Percentiles rank a stretch among this genome's conserved stretches.
Evolutionary conservation across 2,329 filamentous ascomycete species (phyloP).

Genomic region (Aureobasidium musti): DNA sequence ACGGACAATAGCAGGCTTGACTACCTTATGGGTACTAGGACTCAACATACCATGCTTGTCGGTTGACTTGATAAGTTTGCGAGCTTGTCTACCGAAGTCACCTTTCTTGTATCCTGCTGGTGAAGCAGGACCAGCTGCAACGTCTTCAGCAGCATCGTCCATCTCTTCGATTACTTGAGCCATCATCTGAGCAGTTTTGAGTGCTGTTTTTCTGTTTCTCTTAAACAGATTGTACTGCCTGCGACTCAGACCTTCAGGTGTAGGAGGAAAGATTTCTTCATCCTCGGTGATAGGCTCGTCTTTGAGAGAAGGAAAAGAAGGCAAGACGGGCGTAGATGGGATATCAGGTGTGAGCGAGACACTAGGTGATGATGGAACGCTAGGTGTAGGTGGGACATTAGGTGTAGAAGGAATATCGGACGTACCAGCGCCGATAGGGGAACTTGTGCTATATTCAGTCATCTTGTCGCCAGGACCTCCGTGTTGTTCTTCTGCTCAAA

Average conservation of each 20-base stretch:
- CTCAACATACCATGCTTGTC: slow-evolving; percentile 20
- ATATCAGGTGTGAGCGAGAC: not conserved
- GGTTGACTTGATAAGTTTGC: not conserved
- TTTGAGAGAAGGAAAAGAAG: not conserved
- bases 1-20: not conserved
- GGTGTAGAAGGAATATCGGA: not conserved
- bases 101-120: not conserved
- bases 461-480: slow-evolving; percentile 16
- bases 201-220: not conserved
- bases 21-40: not conserved
- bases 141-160: not conserved
- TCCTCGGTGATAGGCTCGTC: not conserved
- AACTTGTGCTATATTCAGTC: not conserved
- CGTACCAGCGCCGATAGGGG: slow-evolving; percentile 2
- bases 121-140: not conserved
- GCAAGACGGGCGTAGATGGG: not conserved
- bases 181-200: not conserved
- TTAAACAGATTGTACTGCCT: not conserved
- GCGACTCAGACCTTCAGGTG: not conserved
- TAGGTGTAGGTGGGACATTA: not conserved
- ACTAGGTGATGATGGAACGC: not conserved
- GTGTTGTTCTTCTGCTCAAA: not conserved
- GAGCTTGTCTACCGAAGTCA: slow-evolving; percentile 1
- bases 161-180: not conserved
- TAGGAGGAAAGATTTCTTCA: not conserved